phyloP scores from a whole-genome alignment of 371 early-diverging fungal genomes.

The Cladochytrium tenue region DNA sequence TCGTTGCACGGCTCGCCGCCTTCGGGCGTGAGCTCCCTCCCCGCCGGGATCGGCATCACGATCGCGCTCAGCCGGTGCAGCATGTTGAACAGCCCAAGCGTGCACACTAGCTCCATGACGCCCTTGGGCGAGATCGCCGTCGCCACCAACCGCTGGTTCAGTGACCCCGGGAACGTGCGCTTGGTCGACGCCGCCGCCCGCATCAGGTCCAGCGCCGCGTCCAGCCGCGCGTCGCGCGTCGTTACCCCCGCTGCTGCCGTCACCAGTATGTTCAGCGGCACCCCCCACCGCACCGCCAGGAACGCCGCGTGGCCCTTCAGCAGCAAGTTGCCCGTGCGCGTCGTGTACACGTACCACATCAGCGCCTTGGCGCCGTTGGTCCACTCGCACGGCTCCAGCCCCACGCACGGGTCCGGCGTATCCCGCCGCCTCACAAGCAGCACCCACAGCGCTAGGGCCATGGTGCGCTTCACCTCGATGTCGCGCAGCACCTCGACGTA shows the following conservation, averaged over 20 bases:
- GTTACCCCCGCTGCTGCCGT: neutral
- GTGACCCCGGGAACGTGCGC: conserved; percentile 1
- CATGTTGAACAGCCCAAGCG: conserved; percentile 10
- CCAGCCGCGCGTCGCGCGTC: conserved; percentile 5
- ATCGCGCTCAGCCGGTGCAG: conserved; percentile 7
- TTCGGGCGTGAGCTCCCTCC: too few species aligned
- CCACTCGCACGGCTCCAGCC: conserved; percentile 26
- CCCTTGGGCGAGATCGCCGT: neutral
- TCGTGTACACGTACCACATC: conserved; percentile 14
- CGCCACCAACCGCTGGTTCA: neutral
- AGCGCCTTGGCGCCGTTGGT: conserved; percentile 6
- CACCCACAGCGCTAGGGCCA: neutral
- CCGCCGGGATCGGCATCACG: neutral
- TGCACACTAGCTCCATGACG: conserved; percentile 9
- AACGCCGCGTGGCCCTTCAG: conserved; percentile 12
- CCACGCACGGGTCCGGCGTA: conserved; percentile 35
- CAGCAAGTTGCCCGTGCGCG: conserved; percentile 10
- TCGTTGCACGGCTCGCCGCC: too few species aligned
- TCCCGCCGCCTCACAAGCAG: neutral
- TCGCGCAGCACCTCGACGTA: neutral
- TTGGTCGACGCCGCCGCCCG: conserved; percentile 8
- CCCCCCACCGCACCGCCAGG: conserved; percentile 3
- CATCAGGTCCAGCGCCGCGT: conserved; percentile 7
- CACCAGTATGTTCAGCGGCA: conserved; percentile 4
- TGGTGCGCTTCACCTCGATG: neutral